Evolutionary conservation across 306 rosid species (phyloP), one percentile per base, ranked within the genome.

Genomic region (Sicyos edulis): DNA sequence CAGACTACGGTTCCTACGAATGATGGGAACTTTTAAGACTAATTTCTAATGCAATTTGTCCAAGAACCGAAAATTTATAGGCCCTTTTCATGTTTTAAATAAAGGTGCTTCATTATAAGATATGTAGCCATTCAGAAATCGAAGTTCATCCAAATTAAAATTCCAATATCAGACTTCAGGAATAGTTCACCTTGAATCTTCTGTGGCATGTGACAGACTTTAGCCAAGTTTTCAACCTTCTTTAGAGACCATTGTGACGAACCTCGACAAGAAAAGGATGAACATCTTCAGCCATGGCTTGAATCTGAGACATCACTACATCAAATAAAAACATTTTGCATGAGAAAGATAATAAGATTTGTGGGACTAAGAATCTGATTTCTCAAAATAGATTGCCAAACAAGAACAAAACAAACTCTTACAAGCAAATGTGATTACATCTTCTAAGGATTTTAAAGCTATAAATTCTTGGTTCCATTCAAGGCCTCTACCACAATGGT

Each of bases 201-300:
- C 91, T 17, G 96, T 82, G 14, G 92, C 96, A 77, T 84, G 83
- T 0, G 92, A 75, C 69, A 90, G 88, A 83, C 92, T 92, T 71
- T 81, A 67, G 96, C 90, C 69, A 92, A 85, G 77, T 47, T 80
- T 70, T 92, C 96, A 79, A 88, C 88, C 75, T 92, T 96, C 75
- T 84, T 85, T 81, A 92, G 85, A 73, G 82, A 70, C 85, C 88
- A 76, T 90, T 80, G 50, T 88, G 91, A 74, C 85, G 96, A 75
- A 92, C 83, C 83, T 92, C 96, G 34, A 96, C 75, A 76, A 92
- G 85, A 84, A 92, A 80, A 72, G 98, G 98, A 80, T 87, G 96
- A 75, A 88, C 78, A 86, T 92, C 98, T 79, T 86, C 96, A 81
- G 92, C 83, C 96, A 92, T 89, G 92, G 95, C 97, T 89, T 92